Evolutionary conservation across 176 grass and related monocot species (phyloP).

Genomic region (Coix lacrymajobi): DNA sequence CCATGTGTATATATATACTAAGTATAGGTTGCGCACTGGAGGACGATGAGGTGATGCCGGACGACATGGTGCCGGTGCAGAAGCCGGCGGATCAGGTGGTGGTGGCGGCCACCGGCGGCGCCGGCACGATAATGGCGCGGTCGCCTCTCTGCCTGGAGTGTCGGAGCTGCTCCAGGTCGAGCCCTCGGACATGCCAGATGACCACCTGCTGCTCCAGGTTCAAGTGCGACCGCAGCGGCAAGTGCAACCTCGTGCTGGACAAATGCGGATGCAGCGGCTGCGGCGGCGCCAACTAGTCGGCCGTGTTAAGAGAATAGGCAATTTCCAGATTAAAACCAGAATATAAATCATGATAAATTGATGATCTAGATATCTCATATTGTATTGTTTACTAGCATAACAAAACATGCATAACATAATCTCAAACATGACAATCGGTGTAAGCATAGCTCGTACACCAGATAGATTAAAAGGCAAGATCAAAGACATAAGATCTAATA

Average conservation of each 20-base stretch:
- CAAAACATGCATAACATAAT: no score
- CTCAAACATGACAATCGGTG: no score
- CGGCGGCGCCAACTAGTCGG: not conserved
- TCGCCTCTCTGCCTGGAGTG: not conserved
- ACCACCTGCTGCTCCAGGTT: conserved; percentile 7
- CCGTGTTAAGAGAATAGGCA: no score
- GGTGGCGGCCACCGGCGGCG: not conserved
- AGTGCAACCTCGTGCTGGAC: not conserved
- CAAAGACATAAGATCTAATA: no score
- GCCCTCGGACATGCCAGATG: not conserved
- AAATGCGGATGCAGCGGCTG: not conserved
- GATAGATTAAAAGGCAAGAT: no score
- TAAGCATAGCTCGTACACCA: no score
- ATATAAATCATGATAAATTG: no score
- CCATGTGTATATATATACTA: not conserved
- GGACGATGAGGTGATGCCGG: not conserved
- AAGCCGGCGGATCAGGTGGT: not conserved
- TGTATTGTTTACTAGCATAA: no score
- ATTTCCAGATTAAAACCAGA: no score
- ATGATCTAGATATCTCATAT: no score
- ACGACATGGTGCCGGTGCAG: not conserved
- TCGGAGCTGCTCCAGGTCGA: not conserved
- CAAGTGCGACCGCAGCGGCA: conserved; percentile 2
- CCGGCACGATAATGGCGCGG: not conserved
- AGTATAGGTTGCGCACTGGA: not conserved